Percentiles rank a stretch among this genome's conserved stretches.
Conservation (phyloP, 306 rosid species). For the Betula pendula region DNA sequence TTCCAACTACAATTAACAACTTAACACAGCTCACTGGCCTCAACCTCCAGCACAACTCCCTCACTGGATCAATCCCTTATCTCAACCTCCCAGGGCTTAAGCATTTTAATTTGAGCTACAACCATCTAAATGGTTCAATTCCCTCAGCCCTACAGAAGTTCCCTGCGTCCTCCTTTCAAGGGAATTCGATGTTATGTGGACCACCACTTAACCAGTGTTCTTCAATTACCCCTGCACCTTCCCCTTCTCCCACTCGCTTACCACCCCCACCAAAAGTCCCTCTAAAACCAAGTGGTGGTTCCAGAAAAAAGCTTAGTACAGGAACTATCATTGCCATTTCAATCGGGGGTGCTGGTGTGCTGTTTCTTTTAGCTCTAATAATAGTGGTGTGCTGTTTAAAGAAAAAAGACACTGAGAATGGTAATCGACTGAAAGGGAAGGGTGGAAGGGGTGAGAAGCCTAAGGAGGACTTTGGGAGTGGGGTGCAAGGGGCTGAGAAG, state of each 20-base stretch:
- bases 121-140: slow-evolving; percentile 67
- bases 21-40: slow-evolving; percentile 51
- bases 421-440: slow-evolving; percentile 39
- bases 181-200: slow-evolving; percentile 72
- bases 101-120: slow-evolving; percentile 71
- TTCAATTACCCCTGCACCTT: slow-evolving; percentile 36
- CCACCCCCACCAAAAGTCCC: slow-evolving; percentile 35
- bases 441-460: slow-evolving; percentile 45
- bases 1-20: slow-evolving; percentile 53
- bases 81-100: slow-evolving; percentile 51
- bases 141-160: slow-evolving; percentile 60
- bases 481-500: slow-evolving; percentile 76
- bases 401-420: slow-evolving; percentile 42
- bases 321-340: slow-evolving; percentile 57
- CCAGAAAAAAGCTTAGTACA: slow-evolving; percentile 46
- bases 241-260: slow-evolving; percentile 30
- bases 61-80: slow-evolving; percentile 67
- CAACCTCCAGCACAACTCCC: slow-evolving; percentile 65
- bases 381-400: slow-evolving; percentile 48
- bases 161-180: slow-evolving; percentile 62
- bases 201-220: slow-evolving; percentile 60
- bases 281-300: slow-evolving; percentile 28
- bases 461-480: slow-evolving; percentile 70
- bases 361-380: slow-evolving; percentile 43
- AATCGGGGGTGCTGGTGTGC: slow-evolving; percentile 32